These are phyloP conservation scores for Coniella lustricola DNA, from an alignment of 2,329 filamentous ascomycete species.

Conservation along the genomic window DNA sequence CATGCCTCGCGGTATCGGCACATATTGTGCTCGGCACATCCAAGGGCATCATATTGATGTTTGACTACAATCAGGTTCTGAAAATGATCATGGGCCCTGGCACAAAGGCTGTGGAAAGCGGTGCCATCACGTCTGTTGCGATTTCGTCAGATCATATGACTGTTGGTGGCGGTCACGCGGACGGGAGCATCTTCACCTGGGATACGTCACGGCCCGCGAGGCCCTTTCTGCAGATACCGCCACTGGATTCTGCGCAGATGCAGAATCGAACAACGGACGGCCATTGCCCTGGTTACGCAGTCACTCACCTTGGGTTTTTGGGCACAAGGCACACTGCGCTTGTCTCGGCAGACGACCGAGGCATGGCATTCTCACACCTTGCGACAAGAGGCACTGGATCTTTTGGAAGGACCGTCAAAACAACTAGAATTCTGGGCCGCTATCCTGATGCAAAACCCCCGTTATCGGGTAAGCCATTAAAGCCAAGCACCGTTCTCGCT, in stretches of 20 bases:
- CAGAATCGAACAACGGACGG: conserved; percentile 68
- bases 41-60: conserved; percentile 89
- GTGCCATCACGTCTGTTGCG: conserved; percentile 77
- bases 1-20: conserved; percentile 81
- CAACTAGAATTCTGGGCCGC: conserved; percentile 80
- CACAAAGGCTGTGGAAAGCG: conserved; percentile 89
- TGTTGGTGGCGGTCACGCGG: conserved; percentile 81
- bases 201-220: conserved; percentile 75
- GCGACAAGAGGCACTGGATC: conserved; percentile 86
- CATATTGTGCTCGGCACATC: conserved; percentile 86
- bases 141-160: conserved; percentile 92
- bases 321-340: conserved; percentile 90
- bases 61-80: conserved; percentile 94
- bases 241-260: conserved; percentile 59
- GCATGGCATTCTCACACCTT: conserved; percentile 97
- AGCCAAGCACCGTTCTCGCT: conserved; percentile 89
- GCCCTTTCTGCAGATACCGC: conserved; percentile 82
- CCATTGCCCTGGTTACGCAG: conserved; percentile 67
- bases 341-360: conserved; percentile 87
- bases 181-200: conserved; percentile 94
- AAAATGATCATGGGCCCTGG: conserved; percentile 91
- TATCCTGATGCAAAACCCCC: conserved; percentile 67
- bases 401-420: conserved; percentile 79
- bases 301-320: conserved; percentile 90
- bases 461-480: conserved; percentile 59